Conservation (phyloP, 305 asterid species). For the Rubia tinctorum region DNA sequence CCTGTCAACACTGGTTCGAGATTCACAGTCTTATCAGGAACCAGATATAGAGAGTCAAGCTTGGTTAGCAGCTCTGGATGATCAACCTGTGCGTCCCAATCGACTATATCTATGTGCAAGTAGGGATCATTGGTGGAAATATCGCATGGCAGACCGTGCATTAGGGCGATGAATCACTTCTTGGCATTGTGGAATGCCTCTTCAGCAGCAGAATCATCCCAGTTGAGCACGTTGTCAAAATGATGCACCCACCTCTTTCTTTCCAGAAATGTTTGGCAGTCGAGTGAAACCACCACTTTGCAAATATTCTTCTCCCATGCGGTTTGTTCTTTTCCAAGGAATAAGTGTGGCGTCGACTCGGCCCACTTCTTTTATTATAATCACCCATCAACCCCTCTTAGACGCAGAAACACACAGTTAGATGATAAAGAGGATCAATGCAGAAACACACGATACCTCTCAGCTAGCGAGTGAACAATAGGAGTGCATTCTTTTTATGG, state of each 20-base stretch:
- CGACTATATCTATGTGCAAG: constrained; percentile 48
- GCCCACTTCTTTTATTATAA: too few species aligned
- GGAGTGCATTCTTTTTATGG: too few species aligned
- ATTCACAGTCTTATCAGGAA: constrained; percentile 21
- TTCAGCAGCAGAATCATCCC: constrained; percentile 74
- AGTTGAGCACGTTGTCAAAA: constrained; percentile 47
- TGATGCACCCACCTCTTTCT: constrained; percentile 45
- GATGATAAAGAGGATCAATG: too few species aligned
- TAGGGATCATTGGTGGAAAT: constrained; percentile 47
- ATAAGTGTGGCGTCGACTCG: too few species aligned
- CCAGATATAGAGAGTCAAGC: constrained; percentile 29
- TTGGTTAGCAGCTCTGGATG: constrained; percentile 26
- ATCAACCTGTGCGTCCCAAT: constrained; percentile 45
- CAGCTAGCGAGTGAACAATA: too few species aligned
- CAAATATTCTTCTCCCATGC: constrained; percentile 68
- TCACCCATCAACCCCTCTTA: too few species aligned
- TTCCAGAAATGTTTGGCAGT: constrained; percentile 53
- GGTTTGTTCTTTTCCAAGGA: too few species aligned
- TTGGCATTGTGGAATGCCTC: constrained; percentile 58
- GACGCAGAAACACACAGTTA: too few species aligned
- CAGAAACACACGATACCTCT: too few species aligned
- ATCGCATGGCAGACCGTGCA: constrained; percentile 42
- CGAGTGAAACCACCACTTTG: constrained; percentile 47
- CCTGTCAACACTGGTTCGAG: constrained; percentile 43
- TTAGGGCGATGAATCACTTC: constrained; percentile 51